phyloP scores from a whole-genome alignment of 495 filamentous ascomycete genomes.

The Penicillium paradoxum region DNA sequence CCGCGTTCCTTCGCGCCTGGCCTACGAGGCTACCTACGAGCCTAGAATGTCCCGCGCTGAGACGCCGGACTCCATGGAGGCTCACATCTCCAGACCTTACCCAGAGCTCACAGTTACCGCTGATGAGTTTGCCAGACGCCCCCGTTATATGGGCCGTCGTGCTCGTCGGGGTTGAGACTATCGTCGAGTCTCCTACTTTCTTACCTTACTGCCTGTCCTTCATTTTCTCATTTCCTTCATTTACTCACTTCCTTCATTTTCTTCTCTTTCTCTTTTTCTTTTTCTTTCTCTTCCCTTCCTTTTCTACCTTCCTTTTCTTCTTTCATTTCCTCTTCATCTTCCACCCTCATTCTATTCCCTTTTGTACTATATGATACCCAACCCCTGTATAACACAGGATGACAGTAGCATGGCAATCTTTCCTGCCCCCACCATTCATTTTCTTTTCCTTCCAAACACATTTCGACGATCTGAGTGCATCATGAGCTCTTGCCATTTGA shows the following conservation, averaged over 20 bases:
- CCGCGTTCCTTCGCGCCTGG: slow-evolving; percentile 11
- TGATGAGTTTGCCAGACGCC: slow-evolving; percentile 24
- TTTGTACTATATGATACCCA: slow-evolving; percentile 16
- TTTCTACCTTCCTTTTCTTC: too few species aligned
- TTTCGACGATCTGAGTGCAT: neutral
- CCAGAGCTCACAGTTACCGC: slow-evolving; percentile 17
- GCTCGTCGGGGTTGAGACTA: slow-evolving; percentile 24
- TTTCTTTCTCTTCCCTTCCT: too few species aligned
- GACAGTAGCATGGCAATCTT: neutral
- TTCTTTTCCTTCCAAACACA: neutral
- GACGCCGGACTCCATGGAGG: slow-evolving; percentile 18
- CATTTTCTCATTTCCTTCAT: neutral
- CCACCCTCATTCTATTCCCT: neutral
- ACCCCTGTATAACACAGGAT: neutral
- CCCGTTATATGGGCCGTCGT: slow-evolving; percentile 38
- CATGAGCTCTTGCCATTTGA: neutral
- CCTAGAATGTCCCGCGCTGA: neutral
- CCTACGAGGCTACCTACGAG: slow-evolving; percentile 5
- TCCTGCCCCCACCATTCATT: neutral
- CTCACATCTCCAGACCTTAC: slow-evolving; percentile 8
- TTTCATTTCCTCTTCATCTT: neutral
- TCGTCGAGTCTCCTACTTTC: neutral
- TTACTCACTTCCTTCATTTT: neutral
- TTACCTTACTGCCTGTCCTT: neutral
- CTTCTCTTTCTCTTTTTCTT: neutral